phyloP scores from a whole-genome alignment of 768 basidiomycete species.

The Boletus reticuloceps region DNA sequence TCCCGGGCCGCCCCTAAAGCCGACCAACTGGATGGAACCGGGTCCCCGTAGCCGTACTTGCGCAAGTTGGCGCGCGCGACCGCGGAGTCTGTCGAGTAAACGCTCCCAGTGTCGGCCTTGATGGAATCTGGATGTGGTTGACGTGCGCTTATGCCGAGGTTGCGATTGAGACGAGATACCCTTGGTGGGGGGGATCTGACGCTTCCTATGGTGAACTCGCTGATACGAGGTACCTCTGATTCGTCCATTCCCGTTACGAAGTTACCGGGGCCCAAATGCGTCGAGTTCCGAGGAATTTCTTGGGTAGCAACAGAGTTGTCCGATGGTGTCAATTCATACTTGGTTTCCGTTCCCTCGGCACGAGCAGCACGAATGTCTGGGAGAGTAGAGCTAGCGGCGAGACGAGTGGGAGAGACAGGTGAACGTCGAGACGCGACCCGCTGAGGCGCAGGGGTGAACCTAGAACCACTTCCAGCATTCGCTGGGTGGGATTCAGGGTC shows the following conservation, averaged over 20 bases:
- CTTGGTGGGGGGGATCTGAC: not conserved
- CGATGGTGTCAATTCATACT: not conserved
- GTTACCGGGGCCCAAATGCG: not conserved
- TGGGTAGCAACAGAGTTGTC: not conserved
- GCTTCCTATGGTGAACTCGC: not conserved
- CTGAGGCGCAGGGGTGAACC: slow-evolving; percentile 22
- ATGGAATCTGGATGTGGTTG: not conserved
- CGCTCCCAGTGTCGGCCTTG: slow-evolving; percentile 17
- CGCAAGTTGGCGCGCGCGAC: slow-evolving; percentile 21
- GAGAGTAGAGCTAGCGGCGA: not conserved
- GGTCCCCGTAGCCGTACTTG: slow-evolving; percentile 22
- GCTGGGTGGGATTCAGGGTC: not conserved
- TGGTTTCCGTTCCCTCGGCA: not conserved
- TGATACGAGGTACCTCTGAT: not conserved
- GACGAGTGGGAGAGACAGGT: not conserved
- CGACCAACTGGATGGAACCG: slow-evolving; percentile 25
- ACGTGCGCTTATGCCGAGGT: not conserved
- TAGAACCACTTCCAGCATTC: slow-evolving; percentile 8
- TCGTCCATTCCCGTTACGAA: not conserved
- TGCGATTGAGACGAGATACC: slow-evolving; percentile 5
- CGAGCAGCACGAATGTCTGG: not conserved
- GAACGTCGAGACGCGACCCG: slow-evolving; percentile 15
- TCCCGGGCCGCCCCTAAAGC: slow-evolving; percentile 11
- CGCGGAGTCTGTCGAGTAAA: slow-evolving; percentile 26
- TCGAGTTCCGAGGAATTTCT: not conserved